Conservation (phyloP, 2,329 filamentous ascomycete genomes). For the Lachnellula suecica region DNA sequence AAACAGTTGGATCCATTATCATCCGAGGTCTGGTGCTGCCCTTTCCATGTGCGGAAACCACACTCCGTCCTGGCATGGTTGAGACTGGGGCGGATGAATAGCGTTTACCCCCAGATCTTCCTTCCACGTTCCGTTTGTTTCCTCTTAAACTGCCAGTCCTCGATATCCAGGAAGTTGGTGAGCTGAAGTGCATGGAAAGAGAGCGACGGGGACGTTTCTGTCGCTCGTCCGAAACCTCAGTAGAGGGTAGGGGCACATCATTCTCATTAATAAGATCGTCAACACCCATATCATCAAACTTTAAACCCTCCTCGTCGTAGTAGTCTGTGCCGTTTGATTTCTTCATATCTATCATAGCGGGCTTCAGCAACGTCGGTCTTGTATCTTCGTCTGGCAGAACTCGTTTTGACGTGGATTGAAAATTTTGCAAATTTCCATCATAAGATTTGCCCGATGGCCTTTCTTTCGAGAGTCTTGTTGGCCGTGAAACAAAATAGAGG, state of each 20-base stretch:
- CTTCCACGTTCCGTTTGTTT: slow-evolving; percentile 48
- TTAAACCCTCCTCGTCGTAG: slow-evolving; percentile 26
- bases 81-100: slow-evolving; percentile 54
- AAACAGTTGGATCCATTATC: slow-evolving; percentile 26
- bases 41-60: slow-evolving; percentile 25
- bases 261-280: slow-evolving; percentile 17
- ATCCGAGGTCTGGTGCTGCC: slow-evolving; percentile 14
- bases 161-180: slow-evolving; percentile 56
- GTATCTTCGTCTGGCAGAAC: slow-evolving; percentile 27
- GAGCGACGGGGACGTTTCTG: slow-evolving; percentile 51
- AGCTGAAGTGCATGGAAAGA: slow-evolving; percentile 59
- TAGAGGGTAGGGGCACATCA: slow-evolving; percentile 22
- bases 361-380: slow-evolving; percentile 32
- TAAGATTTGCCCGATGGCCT: slow-evolving; percentile 23
- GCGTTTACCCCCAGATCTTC: slow-evolving; percentile 44
- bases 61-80: slow-evolving; percentile 27
- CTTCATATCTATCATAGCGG: slow-evolving; percentile 24
- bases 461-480: slow-evolving; percentile 31
- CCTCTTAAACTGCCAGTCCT: slow-evolving; percentile 56
- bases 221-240: slow-evolving; percentile 35
- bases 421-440: slow-evolving; percentile 24
- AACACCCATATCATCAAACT: slow-evolving; percentile 22
- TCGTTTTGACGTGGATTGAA: slow-evolving; percentile 29
- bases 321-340: slow-evolving; percentile 10
- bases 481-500: slow-evolving; percentile 32